Percentiles rank a stretch among this genome's conserved stretches.
Evolutionary conservation across 768 basidiomycete genomes (phyloP).

Genomic region (Agaricus subrufescens): DNA sequence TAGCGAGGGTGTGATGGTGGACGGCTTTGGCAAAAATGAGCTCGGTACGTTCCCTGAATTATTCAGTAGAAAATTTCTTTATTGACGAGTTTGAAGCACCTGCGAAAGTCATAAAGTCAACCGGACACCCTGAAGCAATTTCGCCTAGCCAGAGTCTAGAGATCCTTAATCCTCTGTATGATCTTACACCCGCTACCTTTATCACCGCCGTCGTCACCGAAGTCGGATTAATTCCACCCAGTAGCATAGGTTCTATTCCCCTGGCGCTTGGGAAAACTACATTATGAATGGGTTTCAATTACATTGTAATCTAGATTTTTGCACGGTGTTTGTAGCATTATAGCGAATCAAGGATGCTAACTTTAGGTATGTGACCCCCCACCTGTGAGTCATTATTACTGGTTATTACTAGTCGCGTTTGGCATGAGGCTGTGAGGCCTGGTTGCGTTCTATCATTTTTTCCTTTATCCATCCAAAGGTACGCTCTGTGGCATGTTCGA

Average conservation of each 20-base stretch:
- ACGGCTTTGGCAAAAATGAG: conserved; percentile 95
- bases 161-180: conserved; percentile 85
- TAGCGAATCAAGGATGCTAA: not conserved
- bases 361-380: not conserved
- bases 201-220: conserved; percentile 98
- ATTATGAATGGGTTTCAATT: conserved; percentile 23
- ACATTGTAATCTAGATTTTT: not conserved
- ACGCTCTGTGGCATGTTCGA: conserved; percentile 63
- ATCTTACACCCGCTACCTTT: conserved; percentile 85
- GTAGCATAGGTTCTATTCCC: conserved; percentile 82
- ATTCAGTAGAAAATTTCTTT: not conserved
- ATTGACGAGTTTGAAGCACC: conserved; percentile 25
- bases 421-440: conserved; percentile 13
- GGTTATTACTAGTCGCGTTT: conserved; percentile 26
- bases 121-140: conserved; percentile 18
- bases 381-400: conserved; percentile 16
- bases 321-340: too few relatives aligned
- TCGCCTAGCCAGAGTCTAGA: conserved; percentile 54
- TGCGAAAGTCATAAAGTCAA: conserved; percentile 24
- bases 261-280: conserved; percentile 56
- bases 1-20: conserved; percentile 86
- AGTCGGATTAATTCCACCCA: conserved; percentile 92
- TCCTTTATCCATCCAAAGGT: conserved; percentile 69
- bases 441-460: conserved; percentile 38
- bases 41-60: conserved; percentile 51